Evolutionary conservation across 1,284 basidiomycete genomes (phyloP).

Genomic region (Moesziomyces globuligerus): DNA sequence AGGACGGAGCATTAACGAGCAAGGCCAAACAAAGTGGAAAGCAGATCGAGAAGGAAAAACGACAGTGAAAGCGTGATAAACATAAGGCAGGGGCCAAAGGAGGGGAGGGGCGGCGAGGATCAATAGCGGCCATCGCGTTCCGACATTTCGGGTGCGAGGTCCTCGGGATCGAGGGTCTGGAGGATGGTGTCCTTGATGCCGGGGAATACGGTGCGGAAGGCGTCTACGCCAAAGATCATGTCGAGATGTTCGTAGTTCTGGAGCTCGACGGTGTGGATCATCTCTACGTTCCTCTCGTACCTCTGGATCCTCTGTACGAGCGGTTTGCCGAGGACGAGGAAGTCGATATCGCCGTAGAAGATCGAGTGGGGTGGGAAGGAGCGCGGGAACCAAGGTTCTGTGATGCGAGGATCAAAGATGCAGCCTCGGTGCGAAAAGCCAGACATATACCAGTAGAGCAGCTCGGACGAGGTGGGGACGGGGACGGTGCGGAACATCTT

Average conservation of each 20-base stretch:
- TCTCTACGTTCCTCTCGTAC: conserved; percentile 63
- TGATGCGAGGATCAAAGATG: conserved; percentile 64
- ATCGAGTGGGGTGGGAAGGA: conserved; percentile 65
- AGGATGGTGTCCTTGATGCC: conserved; percentile 64
- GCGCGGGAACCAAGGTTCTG: conserved; percentile 63
- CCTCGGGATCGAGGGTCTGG: conserved; percentile 55
- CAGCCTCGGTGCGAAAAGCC: conserved; percentile 64
- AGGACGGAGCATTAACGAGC: not conserved
- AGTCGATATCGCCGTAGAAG: conserved; percentile 64
- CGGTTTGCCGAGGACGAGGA: conserved; percentile 65
- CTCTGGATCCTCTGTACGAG: conserved; percentile 58
- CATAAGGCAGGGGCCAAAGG: no score
- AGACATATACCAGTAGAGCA: conserved; percentile 67
- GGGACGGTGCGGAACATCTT: conserved; percentile 65
- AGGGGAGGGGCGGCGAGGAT: no score
- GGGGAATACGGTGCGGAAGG: conserved; percentile 61
- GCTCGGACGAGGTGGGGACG: conserved; percentile 60
- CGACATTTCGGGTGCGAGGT: conserved; percentile 37
- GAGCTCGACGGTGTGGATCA: conserved; percentile 65
- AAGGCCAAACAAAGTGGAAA: conserved; percentile 1
- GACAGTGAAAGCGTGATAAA: not conserved
- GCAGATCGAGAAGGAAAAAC: conserved; percentile 1
- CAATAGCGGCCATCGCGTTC: conserved; percentile 30
- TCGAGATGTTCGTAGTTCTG: conserved; percentile 66
- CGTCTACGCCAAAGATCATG: conserved; percentile 64